Percentiles rank a stretch among this genome's conserved stretches.
Conservation (phyloP, 331 rosid species). For the Cydonia oblonga region DNA sequence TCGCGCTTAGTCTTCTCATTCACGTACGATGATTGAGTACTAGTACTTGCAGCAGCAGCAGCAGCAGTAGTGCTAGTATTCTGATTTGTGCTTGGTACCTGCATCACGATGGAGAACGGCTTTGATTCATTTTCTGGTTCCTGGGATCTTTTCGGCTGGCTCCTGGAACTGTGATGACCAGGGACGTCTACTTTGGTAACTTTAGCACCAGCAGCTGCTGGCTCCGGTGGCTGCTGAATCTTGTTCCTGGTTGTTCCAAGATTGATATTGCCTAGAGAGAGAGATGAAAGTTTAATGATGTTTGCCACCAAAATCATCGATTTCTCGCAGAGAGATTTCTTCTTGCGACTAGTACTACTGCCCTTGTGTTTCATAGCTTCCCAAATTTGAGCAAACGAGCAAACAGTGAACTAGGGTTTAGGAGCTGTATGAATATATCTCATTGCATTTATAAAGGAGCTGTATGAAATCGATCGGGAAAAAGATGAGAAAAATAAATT, state of each 20-base stretch:
- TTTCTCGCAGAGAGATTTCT: conserved; percentile 42
- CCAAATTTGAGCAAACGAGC: neutral
- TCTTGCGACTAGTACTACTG: neutral
- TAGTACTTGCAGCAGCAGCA: neutral
- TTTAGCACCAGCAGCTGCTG: neutral
- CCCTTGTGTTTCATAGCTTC: neutral
- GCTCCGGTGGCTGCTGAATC: neutral
- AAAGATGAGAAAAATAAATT: neutral
- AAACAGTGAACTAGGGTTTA: neutral
- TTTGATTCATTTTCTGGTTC: neutral
- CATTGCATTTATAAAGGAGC: neutral
- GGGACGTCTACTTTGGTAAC: neutral
- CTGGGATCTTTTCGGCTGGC: neutral
- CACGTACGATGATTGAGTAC: neutral
- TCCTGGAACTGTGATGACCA: neutral
- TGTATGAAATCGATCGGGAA: neutral
- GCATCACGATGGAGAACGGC: conserved; percentile 3
- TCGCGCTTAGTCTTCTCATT: neutral
- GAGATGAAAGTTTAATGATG: conserved; percentile 51
- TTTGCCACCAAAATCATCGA: conserved; percentile 57
- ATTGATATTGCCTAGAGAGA: conserved; percentile 29
- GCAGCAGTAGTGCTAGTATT: neutral
- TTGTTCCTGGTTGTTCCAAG: conserved; percentile 1
- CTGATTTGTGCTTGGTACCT: neutral
- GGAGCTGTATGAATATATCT: too few relatives aligned